Evolutionary conservation across 306 rosid genomes (phyloP).

Genomic region (Sphenostylis stenocarpa): DNA sequence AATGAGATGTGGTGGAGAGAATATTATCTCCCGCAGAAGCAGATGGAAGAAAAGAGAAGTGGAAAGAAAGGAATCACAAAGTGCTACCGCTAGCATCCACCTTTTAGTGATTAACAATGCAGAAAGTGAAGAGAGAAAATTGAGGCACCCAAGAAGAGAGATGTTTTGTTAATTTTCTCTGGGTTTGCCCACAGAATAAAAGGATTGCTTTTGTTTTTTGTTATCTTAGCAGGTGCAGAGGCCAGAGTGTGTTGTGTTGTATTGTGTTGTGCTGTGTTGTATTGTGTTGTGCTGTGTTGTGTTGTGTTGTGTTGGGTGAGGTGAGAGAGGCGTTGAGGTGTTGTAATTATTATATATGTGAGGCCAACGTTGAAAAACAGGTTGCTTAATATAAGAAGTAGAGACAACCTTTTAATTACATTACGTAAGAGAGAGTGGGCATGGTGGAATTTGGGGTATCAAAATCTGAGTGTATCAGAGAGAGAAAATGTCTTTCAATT

Average conservation of each 20-base stretch:
- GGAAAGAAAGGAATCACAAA: slow-evolving; percentile 46
- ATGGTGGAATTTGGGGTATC: slow-evolving; percentile 13
- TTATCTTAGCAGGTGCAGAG: slow-evolving; percentile 38
- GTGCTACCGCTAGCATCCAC: slow-evolving; percentile 39
- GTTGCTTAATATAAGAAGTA: slow-evolving; percentile 29
- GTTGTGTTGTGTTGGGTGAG: not conserved
- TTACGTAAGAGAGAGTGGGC: slow-evolving; percentile 43
- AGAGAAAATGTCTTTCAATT: not conserved
- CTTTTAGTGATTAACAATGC: slow-evolving; percentile 34
- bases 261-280: not conserved
- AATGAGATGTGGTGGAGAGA: slow-evolving; percentile 37
- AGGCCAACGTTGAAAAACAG: slow-evolving; percentile 33
- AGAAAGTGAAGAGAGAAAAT: slow-evolving; percentile 38
- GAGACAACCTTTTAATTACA: slow-evolving; percentile 39
- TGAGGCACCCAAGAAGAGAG: slow-evolving; percentile 63
- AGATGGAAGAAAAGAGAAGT: slow-evolving; percentile 34
- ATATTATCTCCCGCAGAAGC: slow-evolving; percentile 41
- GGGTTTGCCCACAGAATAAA: slow-evolving; percentile 44
- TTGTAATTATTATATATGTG: slow-evolving; percentile 35
- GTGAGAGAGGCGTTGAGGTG: slow-evolving; percentile 31
- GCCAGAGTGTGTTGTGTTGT: slow-evolving; percentile 26
- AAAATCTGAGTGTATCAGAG: not conserved
- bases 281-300: not conserved
- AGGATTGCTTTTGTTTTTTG: slow-evolving; percentile 39
- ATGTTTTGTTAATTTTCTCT: slow-evolving; percentile 34